These are phyloP conservation scores for Triangularia setosa DNA, from an alignment of 2,329 filamentous ascomycete genomes.

Conservation along the genomic window DNA sequence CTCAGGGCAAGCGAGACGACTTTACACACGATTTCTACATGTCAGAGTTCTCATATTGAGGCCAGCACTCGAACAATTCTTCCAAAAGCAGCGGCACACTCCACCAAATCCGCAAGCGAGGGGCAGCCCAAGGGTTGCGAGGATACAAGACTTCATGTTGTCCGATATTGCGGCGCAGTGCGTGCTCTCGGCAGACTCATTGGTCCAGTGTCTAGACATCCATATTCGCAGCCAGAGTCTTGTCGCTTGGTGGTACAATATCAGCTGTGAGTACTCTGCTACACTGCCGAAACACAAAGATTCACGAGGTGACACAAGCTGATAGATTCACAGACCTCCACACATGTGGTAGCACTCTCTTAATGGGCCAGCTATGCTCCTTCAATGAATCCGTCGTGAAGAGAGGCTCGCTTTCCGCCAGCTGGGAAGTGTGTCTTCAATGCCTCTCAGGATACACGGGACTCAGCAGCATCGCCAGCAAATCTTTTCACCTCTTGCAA, in stretches of 20 bases:
- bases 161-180: slow-evolving; percentile 4
- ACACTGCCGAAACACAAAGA: not conserved
- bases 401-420: not conserved
- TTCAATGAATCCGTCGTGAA: not conserved
- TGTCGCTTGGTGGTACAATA: slow-evolving; percentile 7
- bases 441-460: not conserved
- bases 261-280: not conserved
- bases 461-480: not conserved
- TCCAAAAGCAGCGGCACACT: not conserved
- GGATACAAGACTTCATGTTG: not conserved
- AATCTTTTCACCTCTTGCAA: not conserved
- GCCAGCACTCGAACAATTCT: slow-evolving; percentile 6
- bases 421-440: not conserved
- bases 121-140: not conserved
- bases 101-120: not conserved
- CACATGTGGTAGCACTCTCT: slow-evolving; percentile 1
- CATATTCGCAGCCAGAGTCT: slow-evolving; percentile 1
- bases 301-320: not conserved
- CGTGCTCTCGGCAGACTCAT: not conserved
- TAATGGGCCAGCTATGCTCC: slow-evolving; percentile 2
- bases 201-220: not conserved
- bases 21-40: slow-evolving; percentile 2
- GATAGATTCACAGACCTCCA: not conserved
- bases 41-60: slow-evolving; percentile 5
- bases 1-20: not conserved